Conservation (phyloP, 768 basidiomycete species). For the Punctularia strigosozonata region DNA sequence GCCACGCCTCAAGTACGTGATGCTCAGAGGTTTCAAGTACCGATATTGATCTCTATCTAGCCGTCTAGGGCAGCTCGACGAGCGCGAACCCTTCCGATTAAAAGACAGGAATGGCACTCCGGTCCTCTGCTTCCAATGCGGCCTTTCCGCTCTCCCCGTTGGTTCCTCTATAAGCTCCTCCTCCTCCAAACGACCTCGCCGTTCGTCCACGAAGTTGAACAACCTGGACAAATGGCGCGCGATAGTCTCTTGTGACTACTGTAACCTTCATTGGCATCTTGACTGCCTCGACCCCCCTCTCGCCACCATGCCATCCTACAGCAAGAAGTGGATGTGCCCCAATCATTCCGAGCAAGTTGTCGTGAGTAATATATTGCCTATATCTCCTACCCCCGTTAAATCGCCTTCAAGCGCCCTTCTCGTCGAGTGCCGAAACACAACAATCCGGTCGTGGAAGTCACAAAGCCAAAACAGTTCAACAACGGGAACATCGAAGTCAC, state of each 20-base stretch:
- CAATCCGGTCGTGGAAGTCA: constrained; percentile 59
- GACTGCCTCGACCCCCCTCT: constrained; percentile 93
- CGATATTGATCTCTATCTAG: constrained; percentile 22
- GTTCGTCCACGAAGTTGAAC: constrained; percentile 24
- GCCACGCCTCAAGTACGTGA: constrained; percentile 70
- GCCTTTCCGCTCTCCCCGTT: constrained; percentile 61
- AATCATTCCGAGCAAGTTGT: constrained; percentile 84
- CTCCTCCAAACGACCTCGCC: constrained; percentile 41
- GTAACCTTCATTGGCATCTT: constrained; percentile 90
- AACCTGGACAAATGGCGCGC: constrained; percentile 49
- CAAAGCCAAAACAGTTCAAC: constrained; percentile 63
- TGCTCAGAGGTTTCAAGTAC: background rate
- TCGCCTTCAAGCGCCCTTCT: constrained; percentile 51
- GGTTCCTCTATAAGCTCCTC: constrained; percentile 40
- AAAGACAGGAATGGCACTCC: constrained; percentile 75
- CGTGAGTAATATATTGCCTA: constrained; percentile 34
- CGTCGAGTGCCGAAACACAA: constrained; percentile 69
- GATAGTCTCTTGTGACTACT: constrained; percentile 93
- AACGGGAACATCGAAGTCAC: constrained; percentile 90
- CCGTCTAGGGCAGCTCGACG: constrained; percentile 82
- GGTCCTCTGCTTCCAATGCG: constrained; percentile 87
- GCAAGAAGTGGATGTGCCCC: constrained; percentile 98
- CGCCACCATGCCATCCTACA: constrained; percentile 70
- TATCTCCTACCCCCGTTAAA: constrained; percentile 6
- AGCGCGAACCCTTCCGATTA: constrained; percentile 78